A percentile compares a stretch with the other conserved stretches of the same genome.
phyloP scores from a whole-genome alignment of 106 monocot species.

The Narthecium ossifragum region DNA sequence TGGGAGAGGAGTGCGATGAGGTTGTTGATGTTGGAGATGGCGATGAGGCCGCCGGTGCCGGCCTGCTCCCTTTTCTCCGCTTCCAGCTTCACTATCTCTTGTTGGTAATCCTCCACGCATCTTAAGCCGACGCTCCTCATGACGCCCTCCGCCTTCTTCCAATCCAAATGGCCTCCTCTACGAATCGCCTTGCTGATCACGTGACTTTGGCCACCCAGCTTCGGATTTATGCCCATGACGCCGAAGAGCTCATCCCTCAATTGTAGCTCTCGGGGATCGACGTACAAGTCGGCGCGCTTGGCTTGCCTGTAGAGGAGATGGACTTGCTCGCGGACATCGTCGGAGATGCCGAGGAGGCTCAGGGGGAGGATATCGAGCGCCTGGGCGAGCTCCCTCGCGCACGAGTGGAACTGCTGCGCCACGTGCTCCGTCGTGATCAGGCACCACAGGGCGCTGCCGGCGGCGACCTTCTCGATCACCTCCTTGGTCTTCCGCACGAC shows the following conservation, averaged over 20 bases:
- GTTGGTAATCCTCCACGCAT: conserved; percentile 20
- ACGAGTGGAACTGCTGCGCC: conserved; percentile 16
- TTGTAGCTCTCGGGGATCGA: conserved; percentile 16
- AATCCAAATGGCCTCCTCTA: conserved; percentile 1
- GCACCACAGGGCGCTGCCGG: conserved; percentile 25
- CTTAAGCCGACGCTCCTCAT: conserved; percentile 14
- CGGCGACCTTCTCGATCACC: conserved; percentile 13
- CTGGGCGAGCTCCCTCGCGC: conserved; percentile 15
- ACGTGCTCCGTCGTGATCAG: conserved; percentile 18
- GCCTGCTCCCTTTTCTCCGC: conserved; percentile 30
- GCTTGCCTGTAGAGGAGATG: conserved; percentile 33
- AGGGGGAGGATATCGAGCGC: conserved; percentile 42
- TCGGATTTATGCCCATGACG: conserved; percentile 8
- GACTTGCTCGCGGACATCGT: conserved; percentile 32
- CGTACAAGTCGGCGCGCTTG: conserved; percentile 13
- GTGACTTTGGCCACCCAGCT: neutral
- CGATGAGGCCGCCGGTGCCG: conserved; percentile 50
- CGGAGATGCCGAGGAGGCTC: conserved; percentile 16
- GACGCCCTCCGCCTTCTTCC: conserved; percentile 23
- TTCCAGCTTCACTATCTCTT: conserved; percentile 23
- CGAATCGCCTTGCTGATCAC: neutral
- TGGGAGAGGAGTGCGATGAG: conserved; percentile 20
- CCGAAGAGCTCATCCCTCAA: conserved; percentile 26
- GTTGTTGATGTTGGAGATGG: conserved; percentile 28
- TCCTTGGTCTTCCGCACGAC: conserved; percentile 22